These are phyloP conservation scores for Podila epicladia DNA, from an alignment of 192 early-diverging fungal species.

Conservation along the genomic window DNA sequence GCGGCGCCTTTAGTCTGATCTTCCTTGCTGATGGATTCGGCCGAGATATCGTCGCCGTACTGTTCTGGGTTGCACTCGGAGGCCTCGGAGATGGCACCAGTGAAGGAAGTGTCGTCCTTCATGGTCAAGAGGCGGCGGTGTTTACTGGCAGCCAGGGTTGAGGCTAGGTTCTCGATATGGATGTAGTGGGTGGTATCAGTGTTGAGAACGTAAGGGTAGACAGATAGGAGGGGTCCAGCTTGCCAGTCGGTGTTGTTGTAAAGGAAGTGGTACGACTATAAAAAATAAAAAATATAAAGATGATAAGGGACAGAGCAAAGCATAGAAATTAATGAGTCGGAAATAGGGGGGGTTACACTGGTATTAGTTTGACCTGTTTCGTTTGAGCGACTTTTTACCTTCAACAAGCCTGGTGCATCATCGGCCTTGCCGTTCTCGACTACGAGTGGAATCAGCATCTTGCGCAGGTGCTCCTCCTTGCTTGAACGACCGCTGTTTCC, in stretches of 20 bases:
- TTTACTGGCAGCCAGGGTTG: slow-evolving; percentile 22
- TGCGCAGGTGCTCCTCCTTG: slow-evolving; percentile 38
- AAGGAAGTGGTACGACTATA: slow-evolving; percentile 40
- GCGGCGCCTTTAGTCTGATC: neutral
- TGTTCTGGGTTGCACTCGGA: slow-evolving; percentile 38
- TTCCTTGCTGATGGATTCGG: neutral
- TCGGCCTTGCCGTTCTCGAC: slow-evolving; percentile 43
- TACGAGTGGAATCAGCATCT: slow-evolving; percentile 46
- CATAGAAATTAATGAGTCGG: neutral
- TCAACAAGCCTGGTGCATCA: slow-evolving; percentile 31
- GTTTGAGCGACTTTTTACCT: slow-evolving; percentile 11
- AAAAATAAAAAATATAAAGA: too few relatives aligned
- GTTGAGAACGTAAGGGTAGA: slow-evolving; percentile 36
- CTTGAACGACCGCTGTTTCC: slow-evolving; percentile 2
- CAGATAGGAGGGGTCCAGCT: slow-evolving; percentile 37
- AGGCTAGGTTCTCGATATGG: slow-evolving; percentile 37
- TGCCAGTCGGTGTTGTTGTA: slow-evolving; percentile 49
- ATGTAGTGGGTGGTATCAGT: slow-evolving; percentile 48
- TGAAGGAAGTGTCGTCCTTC: slow-evolving; percentile 34
- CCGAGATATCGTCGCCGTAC: slow-evolving; percentile 20
- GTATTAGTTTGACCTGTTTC: neutral
- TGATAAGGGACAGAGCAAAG: neutral
- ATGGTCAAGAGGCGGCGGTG: slow-evolving; percentile 37
- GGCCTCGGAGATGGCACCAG: slow-evolving; percentile 32
- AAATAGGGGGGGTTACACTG: neutral